phyloP scores from a whole-genome alignment of 2,329 filamentous ascomycete species.

The Penicillium sclerotiorum region DNA sequence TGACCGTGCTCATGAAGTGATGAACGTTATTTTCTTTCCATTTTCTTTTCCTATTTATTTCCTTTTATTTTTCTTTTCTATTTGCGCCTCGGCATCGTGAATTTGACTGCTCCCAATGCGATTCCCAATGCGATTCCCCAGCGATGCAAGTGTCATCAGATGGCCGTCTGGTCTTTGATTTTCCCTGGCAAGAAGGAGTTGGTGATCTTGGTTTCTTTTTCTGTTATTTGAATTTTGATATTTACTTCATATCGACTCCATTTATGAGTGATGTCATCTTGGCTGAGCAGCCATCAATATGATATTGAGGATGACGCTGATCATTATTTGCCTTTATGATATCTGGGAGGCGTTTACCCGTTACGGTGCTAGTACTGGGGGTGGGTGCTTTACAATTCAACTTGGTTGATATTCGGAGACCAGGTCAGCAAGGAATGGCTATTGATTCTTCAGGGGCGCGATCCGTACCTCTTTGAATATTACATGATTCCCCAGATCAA shows the following conservation, averaged over 20 bases:
- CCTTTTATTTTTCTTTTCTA: conserved; percentile 11
- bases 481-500: no score
- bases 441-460: no score
- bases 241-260: conserved; percentile 4
- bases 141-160: conserved; percentile 26
- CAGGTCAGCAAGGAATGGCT: no score
- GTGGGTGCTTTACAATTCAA: conserved; percentile 15
- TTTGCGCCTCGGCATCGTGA: conserved; percentile 25
- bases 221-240: conserved; percentile 10
- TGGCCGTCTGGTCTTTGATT: conserved; percentile 18
- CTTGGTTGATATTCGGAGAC: no score
- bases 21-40: conserved; percentile 16
- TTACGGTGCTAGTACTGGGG: conserved; percentile 17
- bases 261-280: conserved; percentile 5
- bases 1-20: conserved; percentile 37
- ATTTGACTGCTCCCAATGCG: no score
- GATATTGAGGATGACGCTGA: no score
- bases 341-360: conserved; percentile 19
- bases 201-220: conserved; percentile 23
- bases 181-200: conserved; percentile 29
- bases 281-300: no score
- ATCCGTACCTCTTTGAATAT: no score
- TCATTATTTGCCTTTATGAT: background rate
- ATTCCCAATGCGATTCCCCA: conserved; percentile 29
- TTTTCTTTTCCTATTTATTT: conserved; percentile 10